Evolutionary conservation across 106 monocot genomes (phyloP).

Genomic region (Allium sativum): DNA sequence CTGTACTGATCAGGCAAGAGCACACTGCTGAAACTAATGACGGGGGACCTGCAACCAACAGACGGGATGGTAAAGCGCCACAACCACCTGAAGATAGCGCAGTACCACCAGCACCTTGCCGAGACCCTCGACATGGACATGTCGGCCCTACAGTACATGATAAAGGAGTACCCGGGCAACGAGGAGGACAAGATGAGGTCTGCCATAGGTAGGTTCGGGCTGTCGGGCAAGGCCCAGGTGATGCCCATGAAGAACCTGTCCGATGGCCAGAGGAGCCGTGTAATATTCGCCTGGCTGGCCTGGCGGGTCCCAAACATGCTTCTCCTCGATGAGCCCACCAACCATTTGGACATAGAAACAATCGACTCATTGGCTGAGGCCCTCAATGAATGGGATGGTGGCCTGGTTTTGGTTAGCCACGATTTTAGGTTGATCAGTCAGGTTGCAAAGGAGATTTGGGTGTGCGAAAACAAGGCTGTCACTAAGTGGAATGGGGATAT

Average conservation of each 20-base stretch:
- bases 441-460: slow-evolving; percentile 84
- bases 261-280: slow-evolving; percentile 72
- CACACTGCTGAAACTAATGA: slow-evolving; percentile 95
- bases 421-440: slow-evolving; percentile 84
- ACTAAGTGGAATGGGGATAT: slow-evolving; percentile 80
- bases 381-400: slow-evolving; percentile 74
- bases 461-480: slow-evolving; percentile 68
- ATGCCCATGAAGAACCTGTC: slow-evolving; percentile 89
- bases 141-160: slow-evolving; percentile 90
- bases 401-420: slow-evolving; percentile 79
- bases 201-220: slow-evolving; percentile 65
- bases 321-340: slow-evolving; percentile 80
- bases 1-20: slow-evolving; percentile 98
- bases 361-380: slow-evolving; percentile 88
- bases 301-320: slow-evolving; percentile 76
- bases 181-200: slow-evolving; percentile 95
- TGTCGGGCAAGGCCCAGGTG: slow-evolving; percentile 74
- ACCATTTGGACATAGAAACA: slow-evolving; percentile 79
- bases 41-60: slow-evolving; percentile 65
- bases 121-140: slow-evolving; percentile 86
- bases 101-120: slow-evolving; percentile 88
- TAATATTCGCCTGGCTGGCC: slow-evolving; percentile 81
- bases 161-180: slow-evolving; percentile 75
- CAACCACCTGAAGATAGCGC: slow-evolving; percentile 90
- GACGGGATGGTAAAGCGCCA: slow-evolving; percentile 97